Base-by-base conservation (phyloP, 208 protist genomes). In the Trypanosoma brucei region DNA sequence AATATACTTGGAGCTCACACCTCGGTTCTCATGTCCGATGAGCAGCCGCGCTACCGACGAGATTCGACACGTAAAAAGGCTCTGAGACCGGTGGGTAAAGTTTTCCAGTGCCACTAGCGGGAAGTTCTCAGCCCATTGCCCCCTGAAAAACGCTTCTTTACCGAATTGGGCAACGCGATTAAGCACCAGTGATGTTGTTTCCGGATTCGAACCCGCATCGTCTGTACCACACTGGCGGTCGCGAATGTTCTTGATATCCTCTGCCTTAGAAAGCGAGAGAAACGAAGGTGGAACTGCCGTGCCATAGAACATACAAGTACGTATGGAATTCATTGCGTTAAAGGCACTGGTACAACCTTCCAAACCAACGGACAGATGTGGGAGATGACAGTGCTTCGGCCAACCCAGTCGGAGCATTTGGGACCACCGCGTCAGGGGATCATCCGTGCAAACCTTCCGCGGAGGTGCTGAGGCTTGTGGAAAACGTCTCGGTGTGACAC, bases 21-120 rank as follows among this genome's bases (percentile, higher is more conserved):
- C 91, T 49, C 67, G 63, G 59, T 96, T 96, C 60, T 96, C 91
- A 63, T 96, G 86, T 0, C 91, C 91, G 5, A 93, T 72, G 0
- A 93, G 72, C 34, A 96, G 67, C 13, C 84, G 77, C 9, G 73
- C 39, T 0, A 49, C 13, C 3, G 44, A 11, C 0, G 83, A 75
- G 31, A 93, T 49, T 34, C 85, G 83, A 8, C 59, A 74, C 0
- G 60, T 56, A 55, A 87, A 63, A 42, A 94, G 64, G 55, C 83
- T 96, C 68, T 86, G 59, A 7, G 87, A 75, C 1, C 87, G 70
- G 37, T 37, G 36, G 0, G 84, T 79, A 58, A 85, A 96, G 73
- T 96, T 96, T 59, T 96, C 87, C 37, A 96, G 46, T 2, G 79
- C 87, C 3, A 96, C 79, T 7, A 94, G 62, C 0, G 85, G 80